Conservation (phyloP, 352 stramenopile genomes). For the Phytophthora fragariae region DNA sequence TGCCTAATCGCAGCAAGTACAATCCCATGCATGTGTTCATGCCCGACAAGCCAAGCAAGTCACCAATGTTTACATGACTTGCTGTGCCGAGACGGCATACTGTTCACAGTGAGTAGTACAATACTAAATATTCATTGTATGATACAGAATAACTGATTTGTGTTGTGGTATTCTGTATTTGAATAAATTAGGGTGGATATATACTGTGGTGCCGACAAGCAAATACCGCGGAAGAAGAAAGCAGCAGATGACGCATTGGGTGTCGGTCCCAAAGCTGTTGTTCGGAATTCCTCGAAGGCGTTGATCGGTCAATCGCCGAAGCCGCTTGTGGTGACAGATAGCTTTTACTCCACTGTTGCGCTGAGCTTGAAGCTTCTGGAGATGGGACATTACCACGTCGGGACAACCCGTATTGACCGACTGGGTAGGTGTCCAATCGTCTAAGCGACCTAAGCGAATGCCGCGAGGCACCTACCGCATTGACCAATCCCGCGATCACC, state of each 20-base stretch:
- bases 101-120: constrained; percentile 13
- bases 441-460: constrained; percentile 16
- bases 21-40: constrained; percentile 34
- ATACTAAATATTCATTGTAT: constrained; percentile 9
- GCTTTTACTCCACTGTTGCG: constrained; percentile 17
- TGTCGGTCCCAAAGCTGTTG: constrained; percentile 3
- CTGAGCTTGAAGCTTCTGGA: constrained; percentile 22
- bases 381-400: constrained; percentile 21
- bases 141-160: not conserved
- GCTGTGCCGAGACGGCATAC: constrained; percentile 24
- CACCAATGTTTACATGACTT: constrained; percentile 40
- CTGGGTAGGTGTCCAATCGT: constrained; percentile 19
- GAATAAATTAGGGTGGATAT: not conserved
- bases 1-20: constrained; percentile 25
- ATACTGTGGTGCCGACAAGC: not conserved
- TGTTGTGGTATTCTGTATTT: not conserved
- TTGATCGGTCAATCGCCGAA: constrained; percentile 7
- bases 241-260: not conserved
- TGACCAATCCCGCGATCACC: constrained; percentile 11
- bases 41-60: constrained; percentile 24
- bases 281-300: constrained; percentile 22
- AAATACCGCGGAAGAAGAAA: not conserved
- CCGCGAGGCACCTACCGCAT: constrained; percentile 18
- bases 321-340: constrained; percentile 20
- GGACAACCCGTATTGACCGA: constrained; percentile 11